Percentiles rank a stretch among this genome's conserved stretches.
Evolutionary conservation across 225 moss, liverwort and hornwort species (phyloP).

Genomic region (Physcomitrium patens): DNA sequence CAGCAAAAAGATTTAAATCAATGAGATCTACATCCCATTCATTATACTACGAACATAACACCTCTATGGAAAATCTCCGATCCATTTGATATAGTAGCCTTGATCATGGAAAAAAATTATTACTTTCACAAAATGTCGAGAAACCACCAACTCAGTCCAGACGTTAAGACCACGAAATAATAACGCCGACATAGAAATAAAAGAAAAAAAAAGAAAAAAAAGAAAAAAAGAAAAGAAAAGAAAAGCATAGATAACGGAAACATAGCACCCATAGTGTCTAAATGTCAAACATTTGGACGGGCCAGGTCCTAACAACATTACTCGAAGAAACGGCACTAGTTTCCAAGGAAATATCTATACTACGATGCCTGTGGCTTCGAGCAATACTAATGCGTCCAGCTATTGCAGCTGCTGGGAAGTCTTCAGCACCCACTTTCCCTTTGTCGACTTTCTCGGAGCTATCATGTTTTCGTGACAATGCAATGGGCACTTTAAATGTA

Average conservation of each 20-base stretch:
- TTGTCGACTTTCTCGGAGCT: constrained; percentile 41
- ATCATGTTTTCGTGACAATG: constrained; percentile 39
- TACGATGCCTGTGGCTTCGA: constrained; percentile 81
- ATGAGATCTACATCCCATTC: too few species aligned
- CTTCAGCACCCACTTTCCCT: constrained; percentile 55
- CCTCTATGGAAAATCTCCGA: too few species aligned
- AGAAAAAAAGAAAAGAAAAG: background rate
- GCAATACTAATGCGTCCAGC: constrained; percentile 84
- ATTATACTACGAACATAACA: too few species aligned
- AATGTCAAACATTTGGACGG: constrained; percentile 88
- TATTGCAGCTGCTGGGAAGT: constrained; percentile 60
- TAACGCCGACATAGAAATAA: too few species aligned
- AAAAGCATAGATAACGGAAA: background rate
- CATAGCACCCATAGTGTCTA: constrained; percentile 20
- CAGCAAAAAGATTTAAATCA: too few species aligned
- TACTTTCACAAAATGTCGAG: too few species aligned
- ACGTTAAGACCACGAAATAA: too few species aligned
- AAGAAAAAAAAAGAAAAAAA: background rate
- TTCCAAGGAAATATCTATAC: constrained; percentile 86
- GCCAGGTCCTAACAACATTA: constrained; percentile 67
- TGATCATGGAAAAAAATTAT: too few species aligned
- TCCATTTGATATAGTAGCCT: too few species aligned
- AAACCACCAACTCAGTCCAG: too few species aligned
- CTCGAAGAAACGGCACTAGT: constrained; percentile 55
- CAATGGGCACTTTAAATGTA: constrained; percentile 83